Percentiles rank a stretch among this genome's conserved stretches.
These are phyloP conservation scores for Teratosphaeria zuluensis DNA, from an alignment of 2,329 filamentous ascomycete species.

Conservation along the genomic window DNA sequence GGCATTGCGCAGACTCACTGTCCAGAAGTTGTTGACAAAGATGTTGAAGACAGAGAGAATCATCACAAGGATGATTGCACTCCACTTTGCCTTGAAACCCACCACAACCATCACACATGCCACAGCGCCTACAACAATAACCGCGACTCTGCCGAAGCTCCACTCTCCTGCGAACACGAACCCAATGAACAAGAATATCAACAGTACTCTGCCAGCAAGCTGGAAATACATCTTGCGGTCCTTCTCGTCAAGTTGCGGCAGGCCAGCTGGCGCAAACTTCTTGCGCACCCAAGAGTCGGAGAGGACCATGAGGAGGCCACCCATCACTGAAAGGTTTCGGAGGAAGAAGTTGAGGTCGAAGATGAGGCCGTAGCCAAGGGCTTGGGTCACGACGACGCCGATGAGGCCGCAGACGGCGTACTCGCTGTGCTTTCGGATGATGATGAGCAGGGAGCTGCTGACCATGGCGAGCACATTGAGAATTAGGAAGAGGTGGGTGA, in stretches of 20 bases:
- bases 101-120: constrained; percentile 98
- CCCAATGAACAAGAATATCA: constrained; percentile 95
- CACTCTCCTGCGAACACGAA: constrained; percentile 94
- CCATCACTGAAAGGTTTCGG: constrained; percentile 94
- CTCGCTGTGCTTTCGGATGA: constrained; percentile 84
- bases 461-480: constrained; percentile 84
- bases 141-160: constrained; percentile 77
- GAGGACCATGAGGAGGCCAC: constrained; percentile 92
- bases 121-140: constrained; percentile 74
- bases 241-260: constrained; percentile 94
- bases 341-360: constrained; percentile 99
- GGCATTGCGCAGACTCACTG: constrained; percentile 51
- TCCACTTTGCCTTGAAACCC: constrained; percentile 99
- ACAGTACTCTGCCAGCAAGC: constrained; percentile 83
- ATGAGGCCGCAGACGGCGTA: constrained; percentile 87
- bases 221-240: constrained; percentile 99
- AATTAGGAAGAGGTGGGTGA: constrained; percentile 89
- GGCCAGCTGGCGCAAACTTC: constrained; percentile 88
- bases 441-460: constrained; percentile 72
- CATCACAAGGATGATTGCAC: constrained; percentile 86
- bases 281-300: constrained; percentile 98
- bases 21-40: constrained; percentile 99
- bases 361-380: constrained; percentile 91
- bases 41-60: constrained; percentile 96
- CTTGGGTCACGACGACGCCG: constrained; percentile 83